Base-by-base conservation (phyloP, 768 basidiomycete genomes). In the Rhodotorula taiwanensis region DNA sequence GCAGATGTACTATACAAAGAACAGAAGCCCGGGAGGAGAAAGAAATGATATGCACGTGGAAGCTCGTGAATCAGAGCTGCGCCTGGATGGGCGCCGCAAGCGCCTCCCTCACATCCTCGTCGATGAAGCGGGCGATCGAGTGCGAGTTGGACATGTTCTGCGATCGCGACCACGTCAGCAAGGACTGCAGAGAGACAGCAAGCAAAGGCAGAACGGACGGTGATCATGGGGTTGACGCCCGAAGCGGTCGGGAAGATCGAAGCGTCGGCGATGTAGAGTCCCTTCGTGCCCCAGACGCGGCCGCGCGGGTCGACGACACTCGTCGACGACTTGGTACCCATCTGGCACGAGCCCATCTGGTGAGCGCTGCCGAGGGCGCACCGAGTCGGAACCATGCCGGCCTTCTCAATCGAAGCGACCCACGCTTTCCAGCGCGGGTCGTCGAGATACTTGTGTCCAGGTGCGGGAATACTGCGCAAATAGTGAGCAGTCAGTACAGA, bases 271-370 rank as follows among this genome's bases (percentile, higher is more conserved):
- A 75, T 69, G 49, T 73, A 75, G 34, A 75, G 68, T 1, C 65
- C 60, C 10, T 70, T 50, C 10, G 68, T 70, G 1, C 71, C 72
- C 73, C 73, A 75, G 9, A 75, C 73, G 23, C 64, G 41, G 0
- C 74, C 74, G 21, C 72, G 59, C 13, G 69, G 68, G 55, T 75
- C 70, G 51, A 73, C 67, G 14, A 72, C 73, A 25, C 72, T 70
- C 18, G 50, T 62, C 21, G 58, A 51, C 5, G 72, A 60, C 28
- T 66, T 64, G 13, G 61, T 52, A 2, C 72, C 71, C 74, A 74
- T 74, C 30, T 69, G 59, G 52, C 71, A 72, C 53, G 65, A 72
- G 4, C 74, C 74, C 74, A 75, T 75, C 55, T 75, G 74, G 57
- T 75, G 74, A 0, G 74, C 74, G 20, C 63, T 64, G 5, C 58